Evolutionary conservation across 2,329 filamentous ascomycete genomes (phyloP), one percentile per base, ranked within the genome.

Genomic region (Pseudocercospora macadamiae): DNA sequence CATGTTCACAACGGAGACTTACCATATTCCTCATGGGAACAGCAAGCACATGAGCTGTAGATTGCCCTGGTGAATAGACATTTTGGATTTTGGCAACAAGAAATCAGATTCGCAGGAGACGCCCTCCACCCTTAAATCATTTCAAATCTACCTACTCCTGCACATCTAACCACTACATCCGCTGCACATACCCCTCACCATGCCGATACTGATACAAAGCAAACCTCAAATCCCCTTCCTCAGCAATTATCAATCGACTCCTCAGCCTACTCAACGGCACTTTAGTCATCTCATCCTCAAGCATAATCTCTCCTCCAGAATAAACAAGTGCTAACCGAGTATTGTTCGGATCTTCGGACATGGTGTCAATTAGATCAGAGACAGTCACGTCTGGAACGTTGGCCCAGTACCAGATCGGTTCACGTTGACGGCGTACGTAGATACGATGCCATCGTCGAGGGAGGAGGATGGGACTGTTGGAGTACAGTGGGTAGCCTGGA

Each of bases 211-310:
- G n/a, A n/a, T n/a, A n/a, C n/a, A 47, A 16, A 9, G 42, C 42
- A 47, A 47, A 47, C 42, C 42, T 47, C 42, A 47, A 18, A 47
- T 47, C 42, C 19, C 42, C 42, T 3, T 47, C 42, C 39, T 45
- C 42, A 2, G 1, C 21, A 25, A 47, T 26, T n/a, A 9, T 21
- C 42, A 47, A 47, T n/a, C 42, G 19, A 23, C 23, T 26, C 5
- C 42, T 26, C 12, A 47, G n/a, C 42, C 4, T 18, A n/a, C 42
- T 26, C 42, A 47, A 47, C 23, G 42, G 14, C 19, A 47, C 19
- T n/a, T 47, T n/a, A n/a, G 14, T 23, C 10, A 47, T 4, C 2
- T 47, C 23, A 28, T 18, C 42, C 42, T 47, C 23, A 23, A 47
- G 23, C 21, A 16, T 16, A 3, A 16, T 47, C 42, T 26, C 42